These are phyloP conservation scores for Tolypocladium ophioglossoides DNA, from an alignment of 2,329 filamentous ascomycete species.

Conservation along the genomic window DNA sequence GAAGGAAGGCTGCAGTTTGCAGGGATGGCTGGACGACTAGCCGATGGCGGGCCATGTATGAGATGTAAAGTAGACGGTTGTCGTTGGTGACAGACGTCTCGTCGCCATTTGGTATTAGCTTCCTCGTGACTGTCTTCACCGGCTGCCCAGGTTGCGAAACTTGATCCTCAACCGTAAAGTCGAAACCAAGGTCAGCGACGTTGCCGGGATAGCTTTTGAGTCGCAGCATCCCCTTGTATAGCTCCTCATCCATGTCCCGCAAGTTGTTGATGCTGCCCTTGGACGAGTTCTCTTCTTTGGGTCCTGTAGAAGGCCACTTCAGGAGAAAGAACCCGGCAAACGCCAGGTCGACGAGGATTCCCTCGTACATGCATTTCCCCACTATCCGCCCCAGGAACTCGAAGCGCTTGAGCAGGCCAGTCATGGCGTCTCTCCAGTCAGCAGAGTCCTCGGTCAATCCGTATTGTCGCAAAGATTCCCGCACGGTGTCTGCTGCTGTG, in stretches of 20 bases:
- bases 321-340: slow-evolving; percentile 95
- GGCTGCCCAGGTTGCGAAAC: slow-evolving; percentile 34
- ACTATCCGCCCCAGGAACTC: slow-evolving; percentile 90
- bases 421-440: slow-evolving; percentile 46
- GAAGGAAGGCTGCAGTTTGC: slow-evolving; percentile 84
- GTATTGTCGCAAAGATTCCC: slow-evolving; percentile 41
- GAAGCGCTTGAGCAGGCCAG: slow-evolving; percentile 59
- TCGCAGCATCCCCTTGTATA: slow-evolving; percentile 75
- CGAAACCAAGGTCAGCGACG: slow-evolving; percentile 59
- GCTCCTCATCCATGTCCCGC: slow-evolving; percentile 76
- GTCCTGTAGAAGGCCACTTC: slow-evolving; percentile 77
- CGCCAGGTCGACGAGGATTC: slow-evolving; percentile 82
- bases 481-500: slow-evolving; percentile 58
- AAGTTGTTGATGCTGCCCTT: slow-evolving; percentile 92
- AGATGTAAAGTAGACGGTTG: slow-evolving; percentile 90
- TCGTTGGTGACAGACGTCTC: slow-evolving; percentile 77
- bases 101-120: slow-evolving; percentile 68
- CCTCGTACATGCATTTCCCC: slow-evolving; percentile 95
- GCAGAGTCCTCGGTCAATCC: slow-evolving; percentile 41
- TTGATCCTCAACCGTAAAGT: slow-evolving; percentile 81
- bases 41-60: slow-evolving; percentile 78
- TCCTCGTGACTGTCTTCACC: slow-evolving; percentile 55
- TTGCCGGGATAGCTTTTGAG: slow-evolving; percentile 81
- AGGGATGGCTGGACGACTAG: slow-evolving; percentile 66
- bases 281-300: slow-evolving; percentile 57